Conservation (phyloP, 2,329 filamentous ascomycete species). For the Cladosporium sphaerospermum region DNA sequence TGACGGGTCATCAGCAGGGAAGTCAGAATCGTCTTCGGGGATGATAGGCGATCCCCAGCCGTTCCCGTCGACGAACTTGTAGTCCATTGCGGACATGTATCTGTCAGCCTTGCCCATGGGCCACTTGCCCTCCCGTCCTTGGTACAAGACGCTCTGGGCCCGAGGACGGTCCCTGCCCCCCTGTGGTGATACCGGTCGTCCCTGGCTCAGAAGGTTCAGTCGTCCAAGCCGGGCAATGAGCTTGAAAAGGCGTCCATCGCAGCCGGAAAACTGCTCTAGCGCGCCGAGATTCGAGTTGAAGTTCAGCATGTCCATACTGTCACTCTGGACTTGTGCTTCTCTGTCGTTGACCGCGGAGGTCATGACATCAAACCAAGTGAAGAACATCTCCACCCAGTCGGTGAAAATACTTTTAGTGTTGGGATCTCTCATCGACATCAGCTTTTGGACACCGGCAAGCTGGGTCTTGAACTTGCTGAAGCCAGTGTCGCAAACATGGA, state of each 20-base stretch:
- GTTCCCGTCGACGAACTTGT: slow-evolving; percentile 56
- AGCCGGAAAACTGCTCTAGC: slow-evolving; percentile 79
- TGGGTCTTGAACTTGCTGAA: slow-evolving; percentile 91
- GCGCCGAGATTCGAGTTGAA: slow-evolving; percentile 63
- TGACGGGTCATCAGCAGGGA: slow-evolving; percentile 4
- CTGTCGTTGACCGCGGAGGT: slow-evolving; percentile 87
- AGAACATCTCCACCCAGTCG: slow-evolving; percentile 86
- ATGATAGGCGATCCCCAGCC: slow-evolving; percentile 11
- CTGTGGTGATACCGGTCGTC: slow-evolving; percentile 34
- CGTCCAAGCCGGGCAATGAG: slow-evolving; percentile 77
- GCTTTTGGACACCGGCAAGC: slow-evolving; percentile 86
- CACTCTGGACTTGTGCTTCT: slow-evolving; percentile 68
- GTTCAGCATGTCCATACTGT: slow-evolving; percentile 57
- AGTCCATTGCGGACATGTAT: slow-evolving; percentile 33
- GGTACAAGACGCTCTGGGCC: background rate
- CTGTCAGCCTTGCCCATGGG: slow-evolving; percentile 37
- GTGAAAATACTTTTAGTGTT: slow-evolving; percentile 58
- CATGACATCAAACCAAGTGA: slow-evolving; percentile 92
- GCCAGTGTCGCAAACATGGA: slow-evolving; percentile 88
- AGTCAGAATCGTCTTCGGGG: slow-evolving; percentile 36
- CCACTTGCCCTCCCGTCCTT: background rate
- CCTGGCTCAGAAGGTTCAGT: slow-evolving; percentile 76
- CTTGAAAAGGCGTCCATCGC: slow-evolving; percentile 80
- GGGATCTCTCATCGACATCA: slow-evolving; percentile 68
- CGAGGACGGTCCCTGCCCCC: slow-evolving; percentile 6